A percentile compares a stretch with the other conserved stretches of the same genome.
phyloP scores from a whole-genome alignment of 2,329 filamentous ascomycete genomes.

The Diaporthe citri region DNA sequence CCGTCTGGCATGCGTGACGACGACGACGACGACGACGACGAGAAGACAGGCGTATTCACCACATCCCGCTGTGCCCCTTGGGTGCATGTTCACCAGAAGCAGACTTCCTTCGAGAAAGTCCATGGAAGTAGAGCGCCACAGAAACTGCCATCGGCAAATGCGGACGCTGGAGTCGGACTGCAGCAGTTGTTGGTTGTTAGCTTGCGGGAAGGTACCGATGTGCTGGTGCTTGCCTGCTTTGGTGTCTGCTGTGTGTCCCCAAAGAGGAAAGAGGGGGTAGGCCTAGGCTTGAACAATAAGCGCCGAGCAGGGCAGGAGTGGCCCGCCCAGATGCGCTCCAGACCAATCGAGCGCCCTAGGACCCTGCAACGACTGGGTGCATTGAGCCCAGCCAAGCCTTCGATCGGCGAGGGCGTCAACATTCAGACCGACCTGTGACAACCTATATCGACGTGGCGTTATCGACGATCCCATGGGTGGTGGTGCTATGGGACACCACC shows the following conservation, averaged over 20 bases:
- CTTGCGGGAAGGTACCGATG: slow-evolving; percentile 23
- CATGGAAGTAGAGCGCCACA: slow-evolving; percentile 12
- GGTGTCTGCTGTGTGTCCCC: background rate
- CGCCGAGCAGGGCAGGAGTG: slow-evolving; percentile 53
- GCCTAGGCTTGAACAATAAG: slow-evolving; percentile 46
- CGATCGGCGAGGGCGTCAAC: slow-evolving; percentile 29
- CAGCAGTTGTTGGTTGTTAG: background rate
- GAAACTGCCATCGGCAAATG: background rate
- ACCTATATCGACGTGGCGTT: slow-evolving; percentile 27
- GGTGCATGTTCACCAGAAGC: background rate
- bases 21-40: background rate
- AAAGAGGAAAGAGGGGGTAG: slow-evolving; percentile 31
- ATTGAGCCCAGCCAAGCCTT: slow-evolving; percentile 47
- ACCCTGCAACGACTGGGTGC: slow-evolving; percentile 57
- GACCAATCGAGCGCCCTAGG: slow-evolving; percentile 53
- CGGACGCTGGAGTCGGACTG: background rate
- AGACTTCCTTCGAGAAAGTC: slow-evolving; percentile 19
- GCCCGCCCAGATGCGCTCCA: slow-evolving; percentile 37
- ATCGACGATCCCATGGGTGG: slow-evolving; percentile 14
- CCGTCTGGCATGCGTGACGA: background rate
- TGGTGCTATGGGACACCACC: background rate
- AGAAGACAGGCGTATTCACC: background rate
- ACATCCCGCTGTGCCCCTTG: slow-evolving; percentile 1
- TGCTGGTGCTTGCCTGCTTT: slow-evolving; percentile 20
- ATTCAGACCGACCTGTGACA: slow-evolving; percentile 44